phyloP scores from a whole-genome alignment of 2,329 filamentous ascomycete genomes.

The Diplodia corticola region DNA sequence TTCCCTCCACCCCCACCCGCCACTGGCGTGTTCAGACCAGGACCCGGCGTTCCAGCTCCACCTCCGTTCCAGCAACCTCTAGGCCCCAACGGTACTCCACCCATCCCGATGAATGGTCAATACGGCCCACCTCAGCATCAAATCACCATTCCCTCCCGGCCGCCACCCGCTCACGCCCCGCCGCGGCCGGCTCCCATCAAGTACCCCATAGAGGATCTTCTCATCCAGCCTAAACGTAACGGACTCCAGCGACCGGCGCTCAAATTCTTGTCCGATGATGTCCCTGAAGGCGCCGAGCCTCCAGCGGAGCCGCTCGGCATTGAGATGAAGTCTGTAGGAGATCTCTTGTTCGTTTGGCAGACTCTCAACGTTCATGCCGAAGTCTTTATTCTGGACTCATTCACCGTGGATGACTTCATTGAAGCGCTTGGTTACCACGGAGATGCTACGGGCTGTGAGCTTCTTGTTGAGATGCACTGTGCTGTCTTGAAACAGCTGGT shows the following conservation, averaged over 20 bases:
- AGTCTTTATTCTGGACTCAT: conserved; percentile 90
- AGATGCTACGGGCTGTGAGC: conserved; percentile 72
- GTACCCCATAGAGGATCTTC: conserved; percentile 93
- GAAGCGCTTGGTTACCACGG: conserved; percentile 81
- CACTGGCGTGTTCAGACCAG: conserved; percentile 7
- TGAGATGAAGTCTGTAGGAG: conserved; percentile 80
- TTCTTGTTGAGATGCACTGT: conserved; percentile 90
- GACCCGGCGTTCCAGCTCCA: conserved; percentile 7
- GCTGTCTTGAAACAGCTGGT: conserved; percentile 86
- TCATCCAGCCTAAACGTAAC: conserved; percentile 68
- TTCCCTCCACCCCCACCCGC: conserved; percentile 1
- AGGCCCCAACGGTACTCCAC: background rate
- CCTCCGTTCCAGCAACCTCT: conserved; percentile 14
- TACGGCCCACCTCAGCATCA: conserved; percentile 11
- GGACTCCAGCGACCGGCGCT: conserved; percentile 69
- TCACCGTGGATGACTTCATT: conserved; percentile 95
- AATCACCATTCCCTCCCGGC: conserved; percentile 5
- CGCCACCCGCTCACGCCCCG: conserved; percentile 38
- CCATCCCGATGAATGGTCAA: conserved; percentile 14
- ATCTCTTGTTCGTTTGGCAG: conserved; percentile 89
- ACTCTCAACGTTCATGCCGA: conserved; percentile 98
- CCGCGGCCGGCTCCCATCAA: conserved; percentile 68
- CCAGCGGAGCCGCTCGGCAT: conserved; percentile 56
- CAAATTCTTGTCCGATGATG: conserved; percentile 72
- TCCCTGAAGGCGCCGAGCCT: conserved; percentile 42